A percentile compares a stretch with the other conserved stretches of the same genome.
phyloP scores from a whole-genome alignment of 257 asterid genomes.

The Knoxia roxburghii region DNA sequence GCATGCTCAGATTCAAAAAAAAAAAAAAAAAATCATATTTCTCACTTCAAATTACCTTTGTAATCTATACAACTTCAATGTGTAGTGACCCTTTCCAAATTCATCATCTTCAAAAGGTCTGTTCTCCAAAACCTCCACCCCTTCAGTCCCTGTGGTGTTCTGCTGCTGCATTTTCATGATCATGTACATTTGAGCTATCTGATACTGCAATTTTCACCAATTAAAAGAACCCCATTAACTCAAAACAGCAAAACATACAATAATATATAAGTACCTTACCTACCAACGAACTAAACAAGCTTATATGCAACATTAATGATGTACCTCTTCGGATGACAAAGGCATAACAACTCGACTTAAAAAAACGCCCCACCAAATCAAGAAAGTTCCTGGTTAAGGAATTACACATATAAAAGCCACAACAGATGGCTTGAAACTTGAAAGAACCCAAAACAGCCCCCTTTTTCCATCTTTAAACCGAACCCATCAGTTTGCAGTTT shows the following conservation, averaged over 20 bases:
- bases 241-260: not conserved
- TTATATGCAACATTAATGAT: not conserved
- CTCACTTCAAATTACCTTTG: constrained; percentile 48
- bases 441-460: not conserved
- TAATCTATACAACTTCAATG: constrained; percentile 57
- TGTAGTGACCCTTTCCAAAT: constrained; percentile 76
- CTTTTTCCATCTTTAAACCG: not conserved
- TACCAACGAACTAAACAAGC: not conserved
- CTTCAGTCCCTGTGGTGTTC: constrained; percentile 67
- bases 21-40: constrained; percentile 3
- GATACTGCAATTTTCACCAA: constrained; percentile 45
- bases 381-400: constrained; percentile 43
- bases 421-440: not conserved
- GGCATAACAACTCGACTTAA: constrained; percentile 88
- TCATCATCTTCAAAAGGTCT: constrained; percentile 65
- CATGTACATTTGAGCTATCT: constrained; percentile 84
- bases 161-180: constrained; percentile 90
- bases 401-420: constrained; percentile 5
- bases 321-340: constrained; percentile 81
- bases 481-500: no score
- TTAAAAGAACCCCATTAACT: not conserved
- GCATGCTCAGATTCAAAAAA: not conserved
- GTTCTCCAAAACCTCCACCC: constrained; percentile 90
- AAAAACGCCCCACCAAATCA: constrained; percentile 24
- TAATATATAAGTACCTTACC: not conserved